A percentile compares a stretch with the other conserved stretches of the same genome.
phyloP scores from a whole-genome alignment of 495 filamentous ascomycete species.

The Letharia columbiana region DNA sequence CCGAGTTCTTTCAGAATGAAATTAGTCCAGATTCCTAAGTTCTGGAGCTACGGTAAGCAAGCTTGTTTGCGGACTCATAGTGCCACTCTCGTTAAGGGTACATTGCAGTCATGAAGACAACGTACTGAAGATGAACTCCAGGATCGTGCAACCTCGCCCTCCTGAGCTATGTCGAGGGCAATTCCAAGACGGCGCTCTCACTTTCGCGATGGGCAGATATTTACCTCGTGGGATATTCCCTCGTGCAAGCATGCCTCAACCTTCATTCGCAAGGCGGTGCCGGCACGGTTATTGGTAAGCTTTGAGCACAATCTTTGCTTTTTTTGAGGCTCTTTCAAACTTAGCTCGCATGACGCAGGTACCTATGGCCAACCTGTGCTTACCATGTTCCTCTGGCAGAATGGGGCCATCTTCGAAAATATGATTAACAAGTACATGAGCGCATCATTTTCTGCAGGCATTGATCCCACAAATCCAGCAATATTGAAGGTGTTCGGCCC shows the following conservation, averaged over 20 bases:
- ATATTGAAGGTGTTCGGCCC: background rate
- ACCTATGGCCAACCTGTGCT: background rate
- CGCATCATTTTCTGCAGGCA: background rate
- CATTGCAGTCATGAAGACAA: background rate
- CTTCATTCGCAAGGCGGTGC: background rate
- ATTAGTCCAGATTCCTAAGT: background rate
- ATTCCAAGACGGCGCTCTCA: background rate
- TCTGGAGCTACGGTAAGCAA: constrained; percentile 5
- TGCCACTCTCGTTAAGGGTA: background rate
- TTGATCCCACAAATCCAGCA: background rate
- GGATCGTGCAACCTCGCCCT: constrained; percentile 13
- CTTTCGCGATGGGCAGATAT: background rate
- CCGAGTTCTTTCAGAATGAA: background rate
- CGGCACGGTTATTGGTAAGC: background rate
- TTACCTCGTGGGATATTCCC: background rate
- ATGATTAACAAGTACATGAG: background rate
- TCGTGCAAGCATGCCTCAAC: background rate
- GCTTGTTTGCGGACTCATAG: background rate
- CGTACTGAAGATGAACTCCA: background rate
- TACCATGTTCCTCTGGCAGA: background rate
- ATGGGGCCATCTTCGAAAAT: background rate
- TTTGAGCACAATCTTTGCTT: background rate
- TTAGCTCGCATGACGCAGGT: background rate
- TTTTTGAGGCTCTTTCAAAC: background rate
- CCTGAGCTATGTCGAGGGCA: background rate